Conservation (phyloP, 176 grass and related monocot species). For the Avena sativa region DNA sequence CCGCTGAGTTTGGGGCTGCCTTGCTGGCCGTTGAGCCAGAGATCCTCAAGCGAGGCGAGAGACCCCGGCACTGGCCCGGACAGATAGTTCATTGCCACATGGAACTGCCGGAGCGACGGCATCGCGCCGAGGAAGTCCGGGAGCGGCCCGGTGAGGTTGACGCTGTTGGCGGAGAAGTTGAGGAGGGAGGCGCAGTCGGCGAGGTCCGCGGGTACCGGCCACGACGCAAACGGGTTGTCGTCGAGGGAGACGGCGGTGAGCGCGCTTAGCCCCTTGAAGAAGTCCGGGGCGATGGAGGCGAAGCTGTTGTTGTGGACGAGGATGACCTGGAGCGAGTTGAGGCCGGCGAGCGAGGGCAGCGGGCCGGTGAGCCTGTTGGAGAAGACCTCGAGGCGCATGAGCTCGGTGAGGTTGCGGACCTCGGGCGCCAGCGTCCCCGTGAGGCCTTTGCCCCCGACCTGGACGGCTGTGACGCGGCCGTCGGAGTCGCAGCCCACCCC, state of each 20-base stretch:
- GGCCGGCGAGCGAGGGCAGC: conserved; percentile 60
- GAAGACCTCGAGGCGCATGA: conserved; percentile 71
- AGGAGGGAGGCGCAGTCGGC: conserved; percentile 29
- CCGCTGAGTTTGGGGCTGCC: conserved; percentile 32
- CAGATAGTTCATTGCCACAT: conserved; percentile 55
- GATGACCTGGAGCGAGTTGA: conserved; percentile 52
- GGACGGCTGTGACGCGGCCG: conserved; percentile 62
- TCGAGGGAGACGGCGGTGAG: conserved; percentile 55
- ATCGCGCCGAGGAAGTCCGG: conserved; percentile 61
- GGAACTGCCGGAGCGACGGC: conserved; percentile 44
- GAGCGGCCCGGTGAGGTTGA: conserved; percentile 55
- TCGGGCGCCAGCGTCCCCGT: conserved; percentile 55
- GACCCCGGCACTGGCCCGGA: conserved; percentile 63
- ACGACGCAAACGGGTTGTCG: conserved; percentile 64
- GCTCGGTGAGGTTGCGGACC: conserved; percentile 65
- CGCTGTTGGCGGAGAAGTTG: conserved; percentile 75
- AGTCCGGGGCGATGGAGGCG: conserved; percentile 51
- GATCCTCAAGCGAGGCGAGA: conserved; percentile 44
- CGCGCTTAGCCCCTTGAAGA: conserved; percentile 69
- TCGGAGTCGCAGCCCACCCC: conserved; percentile 48
- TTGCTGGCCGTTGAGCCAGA: conserved; percentile 72
- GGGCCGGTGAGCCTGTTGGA: conserved; percentile 55
- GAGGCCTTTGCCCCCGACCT: conserved; percentile 39
- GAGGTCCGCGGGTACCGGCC: conserved; percentile 55
- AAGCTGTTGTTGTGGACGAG: conserved; percentile 63